Evolutionary conservation across 2,329 filamentous ascomycete genomes (phyloP).

Genomic region (Colletotrichum melonis): DNA sequence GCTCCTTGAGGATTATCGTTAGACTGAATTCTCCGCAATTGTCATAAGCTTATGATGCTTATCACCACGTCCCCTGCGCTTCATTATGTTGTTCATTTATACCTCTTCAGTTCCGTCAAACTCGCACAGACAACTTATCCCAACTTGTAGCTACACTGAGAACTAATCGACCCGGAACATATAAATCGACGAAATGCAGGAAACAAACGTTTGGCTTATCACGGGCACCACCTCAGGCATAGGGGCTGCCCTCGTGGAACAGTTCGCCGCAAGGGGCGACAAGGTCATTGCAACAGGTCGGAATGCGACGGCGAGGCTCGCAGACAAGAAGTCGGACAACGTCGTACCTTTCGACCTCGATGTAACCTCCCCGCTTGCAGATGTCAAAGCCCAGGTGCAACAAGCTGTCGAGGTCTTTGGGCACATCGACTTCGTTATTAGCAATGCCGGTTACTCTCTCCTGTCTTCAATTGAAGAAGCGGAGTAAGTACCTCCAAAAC

Average conservation of each 20-base stretch:
- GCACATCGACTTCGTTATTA: neutral
- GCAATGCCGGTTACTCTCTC: neutral
- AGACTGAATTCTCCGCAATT: neutral
- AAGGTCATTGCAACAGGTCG: neutral
- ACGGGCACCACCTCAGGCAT: neutral
- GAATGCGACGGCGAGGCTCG: neutral
- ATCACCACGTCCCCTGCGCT: neutral
- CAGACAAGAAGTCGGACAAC: neutral
- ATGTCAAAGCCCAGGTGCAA: neutral
- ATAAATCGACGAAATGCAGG: neutral
- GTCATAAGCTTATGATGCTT: neutral
- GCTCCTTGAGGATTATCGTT: neutral
- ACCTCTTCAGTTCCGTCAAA: neutral
- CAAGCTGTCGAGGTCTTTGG: neutral
- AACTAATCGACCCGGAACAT: neutral
- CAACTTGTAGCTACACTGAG: neutral
- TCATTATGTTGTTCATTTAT: neutral
- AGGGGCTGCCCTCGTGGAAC: neutral
- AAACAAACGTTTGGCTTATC: neutral
- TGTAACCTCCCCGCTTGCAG: neutral
- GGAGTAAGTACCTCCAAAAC: neutral
- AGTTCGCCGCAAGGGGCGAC: neutral
- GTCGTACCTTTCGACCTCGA: neutral
- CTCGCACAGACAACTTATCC: neutral
- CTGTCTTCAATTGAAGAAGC: neutral